Evolutionary conservation across 495 filamentous ascomycete genomes (phyloP), one percentile per base, ranked within the genome.

Genomic region (Neurospora sp.): DNA sequence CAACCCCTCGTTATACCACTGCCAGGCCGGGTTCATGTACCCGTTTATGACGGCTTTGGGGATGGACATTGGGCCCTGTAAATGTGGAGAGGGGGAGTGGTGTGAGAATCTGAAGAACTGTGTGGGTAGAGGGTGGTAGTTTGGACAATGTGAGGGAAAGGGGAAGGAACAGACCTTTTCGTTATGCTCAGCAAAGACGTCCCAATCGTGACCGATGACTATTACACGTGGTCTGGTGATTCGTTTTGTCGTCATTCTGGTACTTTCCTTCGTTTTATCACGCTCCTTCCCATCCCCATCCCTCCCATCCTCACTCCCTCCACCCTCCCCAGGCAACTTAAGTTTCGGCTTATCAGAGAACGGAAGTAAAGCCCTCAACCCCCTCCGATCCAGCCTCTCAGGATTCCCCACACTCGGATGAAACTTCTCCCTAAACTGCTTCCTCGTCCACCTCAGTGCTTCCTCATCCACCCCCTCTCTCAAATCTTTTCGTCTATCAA

Each of bases 151-250:
- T 8, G 19, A 38, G 19, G 34, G n/a, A 10, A 37, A 21, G 21
- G 76, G 24, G 75, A 77, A 54, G 77, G 73, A n/a, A 54, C 77
- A 59, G 70, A 82, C 84, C 71, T 76, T 72, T 48, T 83, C 77
- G 66, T 83, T 84, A 75, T 89, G 85, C 39, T 85, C 78, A 0
- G 86, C 88, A 77, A 92, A 91, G 9, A 79, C 78, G 10, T 87
- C 85, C 77, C 85, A 86, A 73, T 90, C 90, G 79, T 91, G 89
- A 0, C 88, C 89, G 3, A 90, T 85, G 3, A 91, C 87, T 5
- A 82, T 87, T 66, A 90, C 73, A 70, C 78, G 82, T 5, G 88
- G 87, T 34, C 7, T 34, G 0, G 54, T 34, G 7, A 34, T 66
- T 9, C 24, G 11, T 8, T 62, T 62, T 24, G 1, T 59, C 48